Conservation (phyloP, 202 grass and related monocot genomes). For the Panicum hallii region DNA sequence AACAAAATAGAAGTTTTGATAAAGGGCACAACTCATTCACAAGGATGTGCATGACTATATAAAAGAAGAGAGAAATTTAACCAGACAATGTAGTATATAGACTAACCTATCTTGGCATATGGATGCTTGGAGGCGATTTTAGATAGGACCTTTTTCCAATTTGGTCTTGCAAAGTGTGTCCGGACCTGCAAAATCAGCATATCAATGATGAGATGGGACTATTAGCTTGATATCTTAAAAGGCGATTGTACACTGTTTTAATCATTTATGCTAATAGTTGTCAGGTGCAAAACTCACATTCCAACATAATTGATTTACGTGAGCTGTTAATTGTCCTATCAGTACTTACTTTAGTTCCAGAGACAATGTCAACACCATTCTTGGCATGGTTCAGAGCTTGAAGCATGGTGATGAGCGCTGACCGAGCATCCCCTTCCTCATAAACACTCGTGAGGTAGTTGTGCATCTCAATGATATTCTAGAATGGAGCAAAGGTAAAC, state of each 20-base stretch:
- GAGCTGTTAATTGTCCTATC: conserved; percentile 35
- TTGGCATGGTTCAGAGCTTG: conserved; percentile 98
- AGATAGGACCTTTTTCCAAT: conserved; percentile 96
- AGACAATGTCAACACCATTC: conserved; percentile 95
- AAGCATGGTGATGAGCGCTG: conserved; percentile 97
- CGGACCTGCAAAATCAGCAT: conserved; percentile 70
- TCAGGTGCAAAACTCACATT: conserved; percentile 7
- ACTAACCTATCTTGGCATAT: conserved; percentile 88
- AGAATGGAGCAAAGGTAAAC: conserved; percentile 39
- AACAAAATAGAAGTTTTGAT: conserved; percentile 29
- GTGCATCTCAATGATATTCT: conserved; percentile 99
- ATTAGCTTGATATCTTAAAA: conserved; percentile 34
- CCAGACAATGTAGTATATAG: conserved; percentile 6
- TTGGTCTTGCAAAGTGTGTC: conserved; percentile 97
- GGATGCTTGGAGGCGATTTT: conserved; percentile 84
- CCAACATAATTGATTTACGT: neutral
- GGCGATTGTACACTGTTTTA: conserved; percentile 10
- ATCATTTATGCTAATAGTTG: conserved; percentile 41
- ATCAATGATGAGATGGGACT: conserved; percentile 15
- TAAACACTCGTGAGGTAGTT: conserved; percentile 99
- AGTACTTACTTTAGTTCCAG: conserved; percentile 86
- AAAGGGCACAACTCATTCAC: neutral
- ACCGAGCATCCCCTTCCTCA: conserved; percentile 96
- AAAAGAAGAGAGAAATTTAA: conserved; percentile 15
- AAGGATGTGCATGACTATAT: conserved; percentile 4